These are phyloP conservation scores for Cercophora samala DNA, from an alignment of 495 filamentous ascomycete species.

Conservation along the genomic window DNA sequence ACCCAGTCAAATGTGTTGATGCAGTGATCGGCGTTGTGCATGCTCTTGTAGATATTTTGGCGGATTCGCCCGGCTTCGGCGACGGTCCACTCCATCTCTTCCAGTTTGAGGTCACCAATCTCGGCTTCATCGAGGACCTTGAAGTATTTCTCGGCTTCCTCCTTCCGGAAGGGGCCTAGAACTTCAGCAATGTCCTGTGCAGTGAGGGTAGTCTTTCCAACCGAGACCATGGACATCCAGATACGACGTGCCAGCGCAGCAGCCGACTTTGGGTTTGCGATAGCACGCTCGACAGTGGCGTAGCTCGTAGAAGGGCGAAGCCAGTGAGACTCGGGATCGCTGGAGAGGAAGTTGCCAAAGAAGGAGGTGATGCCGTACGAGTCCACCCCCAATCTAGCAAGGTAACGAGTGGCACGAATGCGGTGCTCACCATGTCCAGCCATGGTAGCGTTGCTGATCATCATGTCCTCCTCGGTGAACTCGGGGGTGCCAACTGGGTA, in stretches of 20 bases:
- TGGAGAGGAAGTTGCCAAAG: slow-evolving; percentile 31
- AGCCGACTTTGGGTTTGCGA: slow-evolving; percentile 31
- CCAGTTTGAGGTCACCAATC: slow-evolving; percentile 32
- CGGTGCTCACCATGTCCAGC: slow-evolving; percentile 26
- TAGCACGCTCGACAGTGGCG: slow-evolving; percentile 28
- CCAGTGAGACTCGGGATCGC: slow-evolving; percentile 27
- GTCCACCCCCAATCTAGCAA: slow-evolving; percentile 28
- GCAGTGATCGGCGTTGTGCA: slow-evolving; percentile 33
- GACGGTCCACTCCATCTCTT: slow-evolving; percentile 32
- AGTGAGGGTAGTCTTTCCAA: slow-evolving; percentile 28
- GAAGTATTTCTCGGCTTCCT: slow-evolving; percentile 30
- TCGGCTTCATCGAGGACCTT: slow-evolving; percentile 30
- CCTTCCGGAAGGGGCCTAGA: slow-evolving; percentile 28
- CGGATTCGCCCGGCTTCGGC: slow-evolving; percentile 28
- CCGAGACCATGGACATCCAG: slow-evolving; percentile 33
- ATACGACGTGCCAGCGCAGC: slow-evolving; percentile 48
- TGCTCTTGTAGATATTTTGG: slow-evolving; percentile 30
- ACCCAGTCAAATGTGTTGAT: slow-evolving; percentile 37
- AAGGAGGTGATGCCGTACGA: slow-evolving; percentile 30
- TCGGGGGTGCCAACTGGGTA: slow-evolving; percentile 28
- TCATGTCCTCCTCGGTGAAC: slow-evolving; percentile 29
- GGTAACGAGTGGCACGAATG: slow-evolving; percentile 25
- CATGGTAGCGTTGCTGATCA: slow-evolving; percentile 32
- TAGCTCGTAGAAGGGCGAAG: slow-evolving; percentile 29
- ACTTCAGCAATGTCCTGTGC: slow-evolving; percentile 33